Conservation (phyloP, 2,329 filamentous ascomycete species). For the Cladosporium sphaerospermum region DNA sequence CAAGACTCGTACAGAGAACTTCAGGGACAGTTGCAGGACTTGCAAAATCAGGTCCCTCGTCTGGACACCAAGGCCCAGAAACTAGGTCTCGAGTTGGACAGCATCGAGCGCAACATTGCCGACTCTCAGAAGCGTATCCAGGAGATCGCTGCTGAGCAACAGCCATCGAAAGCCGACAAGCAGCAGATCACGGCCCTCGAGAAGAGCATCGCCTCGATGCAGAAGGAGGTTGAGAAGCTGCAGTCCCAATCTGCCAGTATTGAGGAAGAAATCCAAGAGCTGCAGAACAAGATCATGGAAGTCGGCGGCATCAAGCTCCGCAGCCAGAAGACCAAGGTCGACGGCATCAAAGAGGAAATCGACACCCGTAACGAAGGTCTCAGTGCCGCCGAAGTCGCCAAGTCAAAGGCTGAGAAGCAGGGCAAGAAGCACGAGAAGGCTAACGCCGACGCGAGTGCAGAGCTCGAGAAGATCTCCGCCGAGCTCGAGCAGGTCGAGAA, state of each 20-base stretch:
- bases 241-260: constrained; percentile 80
- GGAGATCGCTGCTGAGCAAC: constrained; percentile 74
- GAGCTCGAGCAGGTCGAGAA: constrained; percentile 74
- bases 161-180: constrained; percentile 75
- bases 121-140: constrained; percentile 81
- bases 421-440: constrained; percentile 81
- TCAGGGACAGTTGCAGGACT: constrained; percentile 63
- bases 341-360: constrained; percentile 81
- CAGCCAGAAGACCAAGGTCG: constrained; percentile 83
- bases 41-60: constrained; percentile 72
- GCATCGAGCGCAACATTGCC: constrained; percentile 72
- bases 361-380: constrained; percentile 71
- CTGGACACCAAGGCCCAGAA: constrained; percentile 91
- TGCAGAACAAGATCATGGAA: constrained; percentile 98
- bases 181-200: constrained; percentile 65
- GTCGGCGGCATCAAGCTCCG: constrained; percentile 90
- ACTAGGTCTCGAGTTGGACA: constrained; percentile 80
- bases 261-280: constrained; percentile 83
- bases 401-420: constrained; percentile 90
- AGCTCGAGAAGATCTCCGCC: constrained; percentile 62
- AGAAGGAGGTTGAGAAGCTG: constrained; percentile 72
- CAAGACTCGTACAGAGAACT: constrained; percentile 78
- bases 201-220: constrained; percentile 68
- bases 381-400: constrained; percentile 78
- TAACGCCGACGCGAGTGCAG: constrained; percentile 68